phyloP scores from a whole-genome alignment of 129 eudicot genomes.

The Erigeron canadensis region DNA sequence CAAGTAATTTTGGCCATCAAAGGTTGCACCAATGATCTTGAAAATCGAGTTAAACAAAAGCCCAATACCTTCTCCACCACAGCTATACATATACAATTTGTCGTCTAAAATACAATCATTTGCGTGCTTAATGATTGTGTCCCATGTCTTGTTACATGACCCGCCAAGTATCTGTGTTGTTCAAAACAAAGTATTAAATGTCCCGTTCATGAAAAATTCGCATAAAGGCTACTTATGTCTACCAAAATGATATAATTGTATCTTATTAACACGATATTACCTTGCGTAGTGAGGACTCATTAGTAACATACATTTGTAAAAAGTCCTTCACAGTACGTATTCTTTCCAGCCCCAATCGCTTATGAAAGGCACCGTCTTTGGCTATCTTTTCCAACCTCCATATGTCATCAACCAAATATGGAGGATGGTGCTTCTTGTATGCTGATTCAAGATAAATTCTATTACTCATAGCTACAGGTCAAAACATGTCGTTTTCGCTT shows the following conservation, averaged over 20 bases:
- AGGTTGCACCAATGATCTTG: constrained; percentile 52
- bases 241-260: not conserved
- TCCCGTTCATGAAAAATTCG: not conserved
- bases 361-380: constrained; percentile 65
- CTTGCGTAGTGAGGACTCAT: constrained; percentile 42
- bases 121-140: constrained; percentile 56
- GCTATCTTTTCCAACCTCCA: constrained; percentile 84
- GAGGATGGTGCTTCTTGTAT: constrained; percentile 75
- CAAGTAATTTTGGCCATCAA: constrained; percentile 48
- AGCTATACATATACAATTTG: constrained; percentile 32
- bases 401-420: constrained; percentile 56
- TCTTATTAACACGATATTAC: constrained; percentile 36
- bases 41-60: constrained; percentile 53
- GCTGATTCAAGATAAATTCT: constrained; percentile 32
- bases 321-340: constrained; percentile 53
- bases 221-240: not conserved
- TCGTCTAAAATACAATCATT: constrained; percentile 55
- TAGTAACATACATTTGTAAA: constrained; percentile 43
- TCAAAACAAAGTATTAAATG: not conserved
- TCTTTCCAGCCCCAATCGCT: constrained; percentile 29
- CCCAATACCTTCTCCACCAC: constrained; percentile 34
- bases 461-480: too few species aligned
- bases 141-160: constrained; percentile 70
- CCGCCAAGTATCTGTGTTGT: constrained; percentile 49
- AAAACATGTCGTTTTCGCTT: too few species aligned